These are phyloP conservation scores for Trichoderma sp. DNA, from an alignment of 2,329 filamentous ascomycete genomes.

Conservation along the genomic window DNA sequence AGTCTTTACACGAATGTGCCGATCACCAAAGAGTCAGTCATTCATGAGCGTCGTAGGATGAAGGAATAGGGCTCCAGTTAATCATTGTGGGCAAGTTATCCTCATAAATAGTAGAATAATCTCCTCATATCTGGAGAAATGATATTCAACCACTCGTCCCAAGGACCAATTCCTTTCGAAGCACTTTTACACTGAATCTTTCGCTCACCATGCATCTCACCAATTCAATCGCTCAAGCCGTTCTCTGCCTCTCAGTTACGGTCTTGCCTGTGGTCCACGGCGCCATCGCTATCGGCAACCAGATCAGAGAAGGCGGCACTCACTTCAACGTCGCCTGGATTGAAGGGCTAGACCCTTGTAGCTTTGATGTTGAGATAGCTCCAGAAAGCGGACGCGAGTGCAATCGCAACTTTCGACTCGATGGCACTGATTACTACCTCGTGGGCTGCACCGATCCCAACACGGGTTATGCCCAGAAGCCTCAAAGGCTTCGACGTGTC, in stretches of 20 bases:
- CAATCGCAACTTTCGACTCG: not conserved
- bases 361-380: not conserved
- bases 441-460: not conserved
- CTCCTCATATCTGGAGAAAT: not conserved
- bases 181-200: not conserved
- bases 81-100: too few species aligned
- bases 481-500: not conserved
- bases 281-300: not conserved
- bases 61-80: not conserved
- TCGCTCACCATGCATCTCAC: not conserved
- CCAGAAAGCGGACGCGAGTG: not conserved
- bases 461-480: not conserved
- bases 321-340: constrained; percentile 4
- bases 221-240: not conserved
- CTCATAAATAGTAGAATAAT: not conserved
- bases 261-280: not conserved
- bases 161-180: not conserved
- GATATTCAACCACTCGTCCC: not conserved
- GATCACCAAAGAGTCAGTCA: not conserved
- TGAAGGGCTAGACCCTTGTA: not conserved
- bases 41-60: not conserved
- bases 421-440: not conserved
- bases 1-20: not conserved
- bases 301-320: not conserved
- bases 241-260: not conserved